Percentiles rank a stretch among this genome's conserved stretches.
Conservation (phyloP, 495 filamentous ascomycete genomes). For the Penicillium lividum region DNA sequence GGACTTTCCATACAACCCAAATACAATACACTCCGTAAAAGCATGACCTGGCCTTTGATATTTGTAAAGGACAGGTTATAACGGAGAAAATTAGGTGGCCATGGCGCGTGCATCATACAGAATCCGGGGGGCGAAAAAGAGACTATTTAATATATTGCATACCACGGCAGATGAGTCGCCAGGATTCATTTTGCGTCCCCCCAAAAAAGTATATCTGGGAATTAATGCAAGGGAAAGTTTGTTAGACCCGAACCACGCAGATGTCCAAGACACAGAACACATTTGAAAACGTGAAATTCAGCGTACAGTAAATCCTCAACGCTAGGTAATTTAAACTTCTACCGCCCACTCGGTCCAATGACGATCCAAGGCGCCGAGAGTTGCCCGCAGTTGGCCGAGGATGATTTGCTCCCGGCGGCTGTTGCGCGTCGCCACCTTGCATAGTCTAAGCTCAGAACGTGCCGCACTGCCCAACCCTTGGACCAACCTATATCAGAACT, state of each 20-base stretch:
- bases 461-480: slow-evolving; percentile 13
- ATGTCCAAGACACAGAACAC: not conserved
- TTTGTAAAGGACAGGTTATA: not conserved
- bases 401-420: slow-evolving; percentile 30
- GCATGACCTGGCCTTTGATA: not conserved
- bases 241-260: not conserved
- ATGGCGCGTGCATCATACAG: not conserved
- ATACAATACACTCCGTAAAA: not conserved
- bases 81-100: not conserved
- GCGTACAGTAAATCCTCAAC: not conserved
- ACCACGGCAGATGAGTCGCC: not conserved
- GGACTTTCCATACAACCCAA: not conserved
- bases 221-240: slow-evolving; percentile 2
- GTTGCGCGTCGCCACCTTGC: slow-evolving; percentile 28
- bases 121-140: slow-evolving; percentile 5
- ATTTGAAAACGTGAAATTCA: not conserved
- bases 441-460: slow-evolving; percentile 28
- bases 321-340: slow-evolving; percentile 32
- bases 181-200: not conserved
- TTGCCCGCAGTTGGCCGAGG: slow-evolving; percentile 23
- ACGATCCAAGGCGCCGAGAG: slow-evolving; percentile 26
- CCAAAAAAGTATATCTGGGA: not conserved
- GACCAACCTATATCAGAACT: not conserved
- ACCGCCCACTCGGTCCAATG: slow-evolving; percentile 30
- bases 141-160: slow-evolving; percentile 5